Conservation (phyloP, 176 grass and related monocot species). For the Tillandsia fasciculata region DNA sequence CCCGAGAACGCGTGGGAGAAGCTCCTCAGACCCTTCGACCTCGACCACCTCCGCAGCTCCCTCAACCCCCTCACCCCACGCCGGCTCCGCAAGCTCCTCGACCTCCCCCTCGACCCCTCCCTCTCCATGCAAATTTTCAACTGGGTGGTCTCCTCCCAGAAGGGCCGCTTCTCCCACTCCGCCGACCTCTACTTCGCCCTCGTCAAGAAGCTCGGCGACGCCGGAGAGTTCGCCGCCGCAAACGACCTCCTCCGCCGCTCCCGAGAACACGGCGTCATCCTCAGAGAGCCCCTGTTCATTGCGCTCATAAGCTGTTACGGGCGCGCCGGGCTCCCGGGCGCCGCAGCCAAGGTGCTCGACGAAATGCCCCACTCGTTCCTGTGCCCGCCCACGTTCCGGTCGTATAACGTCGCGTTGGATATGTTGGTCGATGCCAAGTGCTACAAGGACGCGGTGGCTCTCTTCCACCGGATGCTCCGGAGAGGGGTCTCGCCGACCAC, state of each 20-base stretch:
- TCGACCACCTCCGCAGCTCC: conserved; percentile 58
- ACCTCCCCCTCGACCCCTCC: conserved; percentile 47
- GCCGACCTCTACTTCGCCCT: conserved; percentile 48
- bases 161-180: conserved; percentile 41
- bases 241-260: conserved; percentile 37
- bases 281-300: conserved; percentile 49
- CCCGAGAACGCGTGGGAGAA: conserved; percentile 45
- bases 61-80: conserved; percentile 45
- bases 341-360: conserved; percentile 69
- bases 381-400: conserved; percentile 57
- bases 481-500: conserved; percentile 54
- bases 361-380: conserved; percentile 43
- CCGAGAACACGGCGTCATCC: conserved; percentile 18
- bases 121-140: conserved; percentile 66
- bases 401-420: conserved; percentile 56
- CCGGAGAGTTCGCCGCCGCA: conserved; percentile 35
- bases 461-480: conserved; percentile 58
- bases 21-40: conserved; percentile 64
- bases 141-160: conserved; percentile 54
- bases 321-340: conserved; percentile 30
- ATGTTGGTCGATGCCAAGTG: conserved; percentile 42
- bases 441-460: conserved; percentile 29
- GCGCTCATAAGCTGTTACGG: conserved; percentile 33
- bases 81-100: conserved; percentile 25
- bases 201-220: conserved; percentile 30